Conservation (phyloP, 345 rosid species). For the Pseudoturritis turrita region DNA sequence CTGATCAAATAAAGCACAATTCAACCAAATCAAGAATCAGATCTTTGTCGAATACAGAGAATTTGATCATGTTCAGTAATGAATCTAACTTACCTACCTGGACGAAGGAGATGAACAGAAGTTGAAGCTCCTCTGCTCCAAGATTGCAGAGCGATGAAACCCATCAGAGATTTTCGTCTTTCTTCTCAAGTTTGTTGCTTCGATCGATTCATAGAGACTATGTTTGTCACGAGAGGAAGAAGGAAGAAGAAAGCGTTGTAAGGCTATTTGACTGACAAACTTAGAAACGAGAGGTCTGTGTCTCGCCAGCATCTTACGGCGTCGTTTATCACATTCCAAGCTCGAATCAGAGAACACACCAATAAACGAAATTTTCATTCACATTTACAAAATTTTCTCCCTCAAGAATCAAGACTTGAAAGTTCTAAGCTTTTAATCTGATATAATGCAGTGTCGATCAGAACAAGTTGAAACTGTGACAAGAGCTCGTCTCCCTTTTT, state of each 20-base stretch:
- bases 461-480: not conserved
- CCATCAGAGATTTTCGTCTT: constrained; percentile 11
- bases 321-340: not conserved
- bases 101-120: constrained; percentile 19
- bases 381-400: not conserved
- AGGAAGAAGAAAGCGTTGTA: not conserved
- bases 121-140: constrained; percentile 27
- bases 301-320: not conserved
- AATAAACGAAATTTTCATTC: not conserved
- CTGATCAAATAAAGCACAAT: constrained; percentile 6
- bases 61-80: constrained; percentile 1
- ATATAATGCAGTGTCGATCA: not conserved
- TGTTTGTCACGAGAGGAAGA: not conserved
- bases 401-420: not conserved
- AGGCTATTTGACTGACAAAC: not conserved
- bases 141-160: constrained; percentile 24
- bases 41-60: not conserved
- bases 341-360: not conserved
- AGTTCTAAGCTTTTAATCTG: constrained; percentile 8
- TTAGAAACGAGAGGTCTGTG: constrained; percentile 13
- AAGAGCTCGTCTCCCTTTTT: not conserved
- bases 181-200: not conserved
- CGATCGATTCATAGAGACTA: not conserved
- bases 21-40: not conserved
- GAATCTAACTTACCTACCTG: constrained; percentile 35